Conservation (phyloP, 2,329 filamentous ascomycete genomes). For the Cladobotryum mycophilum region DNA sequence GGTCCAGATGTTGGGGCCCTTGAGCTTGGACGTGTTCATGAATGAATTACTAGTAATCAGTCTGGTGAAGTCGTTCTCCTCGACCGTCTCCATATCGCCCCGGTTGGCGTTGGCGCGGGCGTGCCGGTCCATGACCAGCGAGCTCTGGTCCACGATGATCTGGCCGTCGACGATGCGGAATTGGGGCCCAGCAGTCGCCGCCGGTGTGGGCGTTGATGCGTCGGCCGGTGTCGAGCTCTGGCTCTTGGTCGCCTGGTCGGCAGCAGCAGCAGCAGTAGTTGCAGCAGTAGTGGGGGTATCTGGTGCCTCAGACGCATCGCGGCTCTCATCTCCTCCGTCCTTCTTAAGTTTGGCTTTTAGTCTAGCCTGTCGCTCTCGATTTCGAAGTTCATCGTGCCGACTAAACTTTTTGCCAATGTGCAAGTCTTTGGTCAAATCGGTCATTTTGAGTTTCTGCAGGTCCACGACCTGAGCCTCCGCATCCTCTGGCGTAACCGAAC, state of each 20-base stretch:
- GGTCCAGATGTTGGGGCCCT: constrained; percentile 62
- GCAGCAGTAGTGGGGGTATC: constrained; percentile 12
- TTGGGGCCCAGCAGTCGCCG: constrained; percentile 37
- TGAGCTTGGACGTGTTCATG: constrained; percentile 53
- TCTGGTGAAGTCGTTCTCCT: constrained; percentile 73
- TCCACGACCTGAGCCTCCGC: constrained; percentile 59
- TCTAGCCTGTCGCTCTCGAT: constrained; percentile 51
- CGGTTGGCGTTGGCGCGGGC: constrained; percentile 50
- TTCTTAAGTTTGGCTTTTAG: constrained; percentile 25
- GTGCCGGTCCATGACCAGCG: constrained; percentile 62
- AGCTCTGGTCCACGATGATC: constrained; percentile 64
- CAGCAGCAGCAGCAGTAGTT: background rate
- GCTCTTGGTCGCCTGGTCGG: constrained; percentile 6
- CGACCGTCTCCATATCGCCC: constrained; percentile 54
- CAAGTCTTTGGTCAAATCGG: constrained; percentile 63
- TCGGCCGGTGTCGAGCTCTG: constrained; percentile 11
- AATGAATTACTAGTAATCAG: constrained; percentile 64
- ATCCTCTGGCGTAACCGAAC: constrained; percentile 55
- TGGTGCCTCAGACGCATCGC: constrained; percentile 14
- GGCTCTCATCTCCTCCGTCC: constrained; percentile 19
- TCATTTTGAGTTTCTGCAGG: constrained; percentile 61
- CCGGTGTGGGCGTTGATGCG: constrained; percentile 15
- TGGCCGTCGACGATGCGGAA: constrained; percentile 65
- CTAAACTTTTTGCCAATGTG: constrained; percentile 69
- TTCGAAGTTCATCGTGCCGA: constrained; percentile 64